Evolutionary conservation across 495 filamentous ascomycete genomes (phyloP), one percentile per base, ranked within the genome.

Genomic region (Penicillium subrubescens): DNA sequence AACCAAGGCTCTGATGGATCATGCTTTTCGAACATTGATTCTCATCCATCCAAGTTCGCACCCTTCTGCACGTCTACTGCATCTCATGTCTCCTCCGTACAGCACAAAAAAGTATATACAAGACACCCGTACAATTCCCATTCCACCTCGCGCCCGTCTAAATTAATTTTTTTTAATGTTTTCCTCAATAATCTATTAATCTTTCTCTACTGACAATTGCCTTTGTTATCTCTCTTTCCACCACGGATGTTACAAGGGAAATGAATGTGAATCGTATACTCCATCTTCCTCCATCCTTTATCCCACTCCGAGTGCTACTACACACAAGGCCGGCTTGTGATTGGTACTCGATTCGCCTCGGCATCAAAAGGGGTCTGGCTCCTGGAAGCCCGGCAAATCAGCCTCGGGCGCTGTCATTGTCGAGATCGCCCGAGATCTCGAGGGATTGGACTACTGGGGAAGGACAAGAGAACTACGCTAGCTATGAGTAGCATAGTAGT

Each of bases 341-440:
- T 50, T 60, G 41, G 66, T 12, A 58, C 19, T 59, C 58, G 52
- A 27, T 57, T 61, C 61, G 46, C 61, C 33, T 59, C 21, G 29
- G 53, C 43, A 25, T 37, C 27, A 48, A 33, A 37, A 43, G 37
- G 23, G 37, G 35, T 44, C 62, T 62, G 55, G 64, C 54, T 37
- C 19, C 21, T 15, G 58, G 29, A 27, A 46, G 34, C 37, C 37
- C 51, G 35, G 33, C 55, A 61, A 68, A 59, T 65, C 54, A 62
- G 14, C 56, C 27, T 54, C 59, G 60, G 29, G 33, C 41, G 29
- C 33, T 17, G 39, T 12, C 27, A 52, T 0, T 39, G 8, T 35
- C 54, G 23, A 41, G 59, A 67, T 71, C 62, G 35, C 33, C 67
- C 66, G 66, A 68, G 66, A 68, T 68, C 66, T 54, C 10, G 41